These are phyloP conservation scores for Xylaria sp. DNA, from an alignment of 2,329 filamentous ascomycete genomes.

Conservation along the genomic window DNA sequence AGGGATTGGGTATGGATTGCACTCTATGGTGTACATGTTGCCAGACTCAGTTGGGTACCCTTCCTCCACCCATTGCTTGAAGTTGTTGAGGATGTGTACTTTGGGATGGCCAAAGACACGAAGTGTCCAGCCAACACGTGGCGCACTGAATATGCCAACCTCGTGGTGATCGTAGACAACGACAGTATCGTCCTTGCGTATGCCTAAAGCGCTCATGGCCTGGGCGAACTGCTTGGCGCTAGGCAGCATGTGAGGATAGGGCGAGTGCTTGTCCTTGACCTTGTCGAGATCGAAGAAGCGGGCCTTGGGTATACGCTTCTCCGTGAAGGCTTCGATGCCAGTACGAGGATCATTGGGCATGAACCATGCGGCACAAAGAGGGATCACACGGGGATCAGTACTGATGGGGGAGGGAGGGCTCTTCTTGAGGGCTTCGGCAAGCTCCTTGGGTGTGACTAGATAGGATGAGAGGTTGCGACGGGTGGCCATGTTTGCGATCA, in stretches of 20 bases:
- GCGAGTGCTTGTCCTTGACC: slow-evolving; percentile 83
- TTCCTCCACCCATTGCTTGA: slow-evolving; percentile 88
- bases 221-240: slow-evolving; percentile 78
- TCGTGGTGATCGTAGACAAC: slow-evolving; percentile 95
- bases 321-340: slow-evolving; percentile 80
- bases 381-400: slow-evolving; percentile 81
- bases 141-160: slow-evolving; percentile 91
- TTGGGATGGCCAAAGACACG: slow-evolving; percentile 85
- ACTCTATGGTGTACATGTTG: slow-evolving; percentile 69
- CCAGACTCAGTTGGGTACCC: slow-evolving; percentile 84
- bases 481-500: slow-evolving; percentile 45
- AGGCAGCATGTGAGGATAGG: slow-evolving; percentile 97
- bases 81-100: slow-evolving; percentile 95
- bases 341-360: slow-evolving; percentile 88
- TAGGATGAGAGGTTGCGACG: slow-evolving; percentile 75
- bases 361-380: slow-evolving; percentile 94
- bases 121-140: slow-evolving; percentile 92
- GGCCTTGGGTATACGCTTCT: slow-evolving; percentile 83
- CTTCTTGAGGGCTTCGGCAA: slow-evolving; percentile 79
- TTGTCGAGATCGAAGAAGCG: slow-evolving; percentile 97
- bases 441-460: slow-evolving; percentile 82
- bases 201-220: slow-evolving; percentile 88
- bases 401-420: slow-evolving; percentile 81
- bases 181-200: slow-evolving; percentile 83
- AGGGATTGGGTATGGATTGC: slow-evolving; percentile 68